Percentiles rank a stretch among this genome's conserved stretches.
Conservation (phyloP, 2,329 filamentous ascomycete species). For the Diaporthe citrichinensis region DNA sequence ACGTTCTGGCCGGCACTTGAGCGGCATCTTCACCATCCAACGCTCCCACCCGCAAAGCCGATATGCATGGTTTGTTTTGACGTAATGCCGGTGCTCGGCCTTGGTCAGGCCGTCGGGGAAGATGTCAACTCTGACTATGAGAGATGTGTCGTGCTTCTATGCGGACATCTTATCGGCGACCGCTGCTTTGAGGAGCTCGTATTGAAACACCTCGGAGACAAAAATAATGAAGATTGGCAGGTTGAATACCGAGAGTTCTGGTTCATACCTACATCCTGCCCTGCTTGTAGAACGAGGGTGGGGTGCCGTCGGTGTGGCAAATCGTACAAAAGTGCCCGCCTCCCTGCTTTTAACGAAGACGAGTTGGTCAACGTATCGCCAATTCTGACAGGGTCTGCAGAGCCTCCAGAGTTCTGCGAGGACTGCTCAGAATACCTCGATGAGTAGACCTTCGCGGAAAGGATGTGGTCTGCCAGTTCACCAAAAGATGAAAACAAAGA, state of each 20-base stretch:
- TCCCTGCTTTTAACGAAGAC: neutral
- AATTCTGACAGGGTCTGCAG: neutral
- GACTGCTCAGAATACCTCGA: neutral
- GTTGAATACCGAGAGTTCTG: neutral
- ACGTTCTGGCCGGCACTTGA: neutral
- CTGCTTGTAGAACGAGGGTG: neutral
- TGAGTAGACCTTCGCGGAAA: no score
- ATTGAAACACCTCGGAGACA: neutral
- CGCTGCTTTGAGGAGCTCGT: neutral
- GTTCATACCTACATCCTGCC: neutral
- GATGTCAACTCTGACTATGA: neutral
- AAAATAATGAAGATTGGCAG: neutral
- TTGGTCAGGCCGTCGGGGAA: neutral
- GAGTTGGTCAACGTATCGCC: no score
- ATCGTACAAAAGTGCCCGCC: neutral
- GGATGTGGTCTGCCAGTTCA: neutral
- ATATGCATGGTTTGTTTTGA: neutral
- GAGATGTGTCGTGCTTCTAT: neutral
- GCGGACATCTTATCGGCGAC: neutral
- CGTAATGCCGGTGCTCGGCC: neutral
- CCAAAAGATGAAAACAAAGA: neutral
- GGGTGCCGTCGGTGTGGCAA: neutral
- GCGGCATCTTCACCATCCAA: neutral
- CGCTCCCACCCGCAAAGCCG: neutral
- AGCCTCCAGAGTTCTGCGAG: neutral